A percentile compares a stretch with the other conserved stretches of the same genome.
Evolutionary conservation across 2,329 filamentous ascomycete species (phyloP).

Genomic region (Nannizziopsis barbatae): DNA sequence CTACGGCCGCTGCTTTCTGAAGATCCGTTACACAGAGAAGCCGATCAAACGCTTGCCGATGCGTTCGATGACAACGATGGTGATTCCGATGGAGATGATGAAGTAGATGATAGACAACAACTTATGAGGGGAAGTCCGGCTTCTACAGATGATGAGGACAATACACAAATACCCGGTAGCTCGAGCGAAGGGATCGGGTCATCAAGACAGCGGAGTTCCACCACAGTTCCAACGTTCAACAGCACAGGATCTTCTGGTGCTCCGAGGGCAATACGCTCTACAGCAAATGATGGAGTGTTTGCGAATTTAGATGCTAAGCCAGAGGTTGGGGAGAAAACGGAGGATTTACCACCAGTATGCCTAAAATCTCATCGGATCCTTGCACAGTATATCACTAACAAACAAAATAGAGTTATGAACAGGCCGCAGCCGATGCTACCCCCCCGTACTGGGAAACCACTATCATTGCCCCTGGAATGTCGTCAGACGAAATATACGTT

Average conservation of each 20-base stretch:
- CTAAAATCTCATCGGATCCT: neutral
- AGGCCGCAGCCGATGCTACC: conserved; percentile 89
- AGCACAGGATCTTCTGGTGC: neutral
- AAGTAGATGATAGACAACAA: conserved; percentile 71
- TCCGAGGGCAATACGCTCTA: conserved; percentile 26
- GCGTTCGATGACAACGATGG: conserved; percentile 79
- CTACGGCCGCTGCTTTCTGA: conserved; percentile 44
- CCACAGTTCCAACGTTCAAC: neutral
- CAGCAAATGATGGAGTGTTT: conserved; percentile 86
- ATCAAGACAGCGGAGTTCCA: neutral
- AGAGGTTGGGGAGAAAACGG: conserved; percentile 65
- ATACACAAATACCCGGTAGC: neutral
- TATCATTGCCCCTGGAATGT: conserved; percentile 82
- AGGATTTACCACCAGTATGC: conserved; percentile 87
- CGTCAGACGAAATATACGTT: conserved; percentile 90
- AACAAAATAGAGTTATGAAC: conserved; percentile 71
- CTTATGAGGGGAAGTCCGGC: conserved; percentile 59
- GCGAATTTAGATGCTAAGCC: conserved; percentile 90
- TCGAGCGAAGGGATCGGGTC: neutral
- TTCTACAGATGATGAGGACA: neutral
- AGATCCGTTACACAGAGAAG: conserved; percentile 43
- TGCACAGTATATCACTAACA: conserved; percentile 1
- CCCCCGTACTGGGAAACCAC: conserved; percentile 99
- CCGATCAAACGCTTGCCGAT: conserved; percentile 76
- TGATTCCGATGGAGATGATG: conserved; percentile 58